Evolutionary conservation across 2,329 filamentous ascomycete species (phyloP), one percentile per base, ranked within the genome.

Genomic region (Sphaerulina musiva): DNA sequence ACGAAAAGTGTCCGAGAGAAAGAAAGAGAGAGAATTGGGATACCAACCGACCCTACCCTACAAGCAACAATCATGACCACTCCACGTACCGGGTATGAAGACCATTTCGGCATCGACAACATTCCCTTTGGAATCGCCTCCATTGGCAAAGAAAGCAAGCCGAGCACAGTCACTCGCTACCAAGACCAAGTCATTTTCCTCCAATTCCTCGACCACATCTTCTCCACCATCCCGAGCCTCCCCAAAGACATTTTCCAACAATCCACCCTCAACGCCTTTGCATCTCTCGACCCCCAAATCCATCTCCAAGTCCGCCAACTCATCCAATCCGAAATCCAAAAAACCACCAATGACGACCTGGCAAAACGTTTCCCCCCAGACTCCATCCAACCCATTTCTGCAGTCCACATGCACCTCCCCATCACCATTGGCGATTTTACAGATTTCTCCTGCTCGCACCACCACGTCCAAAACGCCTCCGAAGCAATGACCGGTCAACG

Each of bases 121-220:
- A 75, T 81, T 39, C 78, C 79, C 0, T 81, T 78, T 47, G 78
- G 78, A 8, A 72, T 81, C 10, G 77, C 74, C 23, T 79, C 75
- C 0, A 74, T 72, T 0, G 42, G 55, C 6, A 55, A 56, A 0
- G 72, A 76, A 51, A 51, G 64, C 0, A 55, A 56, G 3, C 75
- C 72, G 32, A 72, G 76, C 54, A 74, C 73, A 43, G 80, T 71
- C 1, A 82, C 80, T 0, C 73, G 80, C 39, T 66, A 81, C 9
- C 66, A 71, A 8, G 73, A 82, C 49, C 68, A 69, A 4, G 75
- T 82, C 0, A 68, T 83, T 34, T 82, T 81, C 59, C 71, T 84
- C 0, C 68, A 48, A 23, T 40, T 32, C 9, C 26, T 46, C n/a
- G 59, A 61, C 12, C 31, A 50, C 10, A 36, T 55, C 6, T 48